Evolutionary conservation across 805 yeast genomes (phyloP).

Genomic region (Starmerella floris): DNA sequence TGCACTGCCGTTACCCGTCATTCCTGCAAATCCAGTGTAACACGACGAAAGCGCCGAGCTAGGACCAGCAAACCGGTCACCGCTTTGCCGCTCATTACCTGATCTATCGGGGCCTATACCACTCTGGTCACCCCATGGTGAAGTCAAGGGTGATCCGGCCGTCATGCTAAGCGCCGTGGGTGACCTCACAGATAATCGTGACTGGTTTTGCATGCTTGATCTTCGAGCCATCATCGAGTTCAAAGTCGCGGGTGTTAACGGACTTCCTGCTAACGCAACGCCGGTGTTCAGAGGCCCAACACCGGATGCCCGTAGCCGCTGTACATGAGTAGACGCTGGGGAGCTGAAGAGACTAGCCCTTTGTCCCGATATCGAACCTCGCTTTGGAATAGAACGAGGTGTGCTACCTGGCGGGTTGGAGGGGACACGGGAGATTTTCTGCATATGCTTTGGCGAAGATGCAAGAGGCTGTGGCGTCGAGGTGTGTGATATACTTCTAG

Average conservation of each 20-base stretch:
- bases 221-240: neutral
- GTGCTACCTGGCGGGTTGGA: neutral
- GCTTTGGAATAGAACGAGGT: neutral
- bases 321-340: neutral
- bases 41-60: too few species aligned
- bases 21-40: too few species aligned
- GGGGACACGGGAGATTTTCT: neutral
- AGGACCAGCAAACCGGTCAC: too few species aligned
- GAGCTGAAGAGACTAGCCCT: neutral
- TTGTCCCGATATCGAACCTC: neutral
- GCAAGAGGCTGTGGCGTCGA: too few species aligned
- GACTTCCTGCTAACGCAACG: neutral
- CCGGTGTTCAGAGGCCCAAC: neutral
- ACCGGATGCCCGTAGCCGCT: neutral
- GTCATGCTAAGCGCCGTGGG: neutral
- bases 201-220: neutral
- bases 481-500: neutral
- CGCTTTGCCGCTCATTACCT: too few species aligned
- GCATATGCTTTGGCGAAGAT: too few species aligned
- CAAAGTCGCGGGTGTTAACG: neutral
- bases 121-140: conserved; percentile 1
- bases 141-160: conserved; percentile 2
- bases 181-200: conserved; percentile 1
- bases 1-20: too few species aligned
- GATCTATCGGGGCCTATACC: too few species aligned